Conservation (phyloP, 441 rosid genomes). For the Adansonia rubrostipa region DNA sequence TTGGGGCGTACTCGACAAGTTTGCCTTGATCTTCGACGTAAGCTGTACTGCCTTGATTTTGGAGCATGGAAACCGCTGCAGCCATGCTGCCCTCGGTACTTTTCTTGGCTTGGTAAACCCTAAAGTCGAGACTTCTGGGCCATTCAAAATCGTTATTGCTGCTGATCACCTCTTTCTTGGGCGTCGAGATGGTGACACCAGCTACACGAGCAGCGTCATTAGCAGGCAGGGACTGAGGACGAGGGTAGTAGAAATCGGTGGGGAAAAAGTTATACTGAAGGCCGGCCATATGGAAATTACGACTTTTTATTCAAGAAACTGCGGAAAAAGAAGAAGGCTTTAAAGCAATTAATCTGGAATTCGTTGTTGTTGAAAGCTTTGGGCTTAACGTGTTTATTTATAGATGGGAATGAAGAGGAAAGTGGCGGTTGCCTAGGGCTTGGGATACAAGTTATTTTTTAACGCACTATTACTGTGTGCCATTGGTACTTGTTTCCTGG, state of each 20-base stretch:
- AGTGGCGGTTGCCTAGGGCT: background rate
- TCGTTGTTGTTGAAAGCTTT: background rate
- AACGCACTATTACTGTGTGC: background rate
- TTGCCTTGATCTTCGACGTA: background rate
- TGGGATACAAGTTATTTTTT: background rate
- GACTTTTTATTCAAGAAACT: too few species aligned
- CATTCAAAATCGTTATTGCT: background rate
- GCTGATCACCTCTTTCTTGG: background rate
- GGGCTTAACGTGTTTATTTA: conserved; percentile 9
- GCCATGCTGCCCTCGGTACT: background rate
- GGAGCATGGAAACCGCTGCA: background rate
- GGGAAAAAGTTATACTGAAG: conserved; percentile 48
- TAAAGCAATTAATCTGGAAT: background rate
- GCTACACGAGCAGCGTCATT: background rate
- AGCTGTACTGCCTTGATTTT: background rate
- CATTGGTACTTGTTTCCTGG: background rate
- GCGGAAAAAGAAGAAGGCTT: background rate
- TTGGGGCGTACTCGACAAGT: background rate
- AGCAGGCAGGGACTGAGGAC: conserved; percentile 17
- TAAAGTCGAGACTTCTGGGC: conserved; percentile 8
- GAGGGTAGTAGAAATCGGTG: conserved; percentile 44
- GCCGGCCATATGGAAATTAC: conserved; percentile 45
- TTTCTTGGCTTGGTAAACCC: background rate
- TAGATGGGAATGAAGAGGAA: background rate
- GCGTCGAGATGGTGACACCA: background rate